Evolutionary conservation across 1,284 basidiomycete genomes (phyloP), one percentile per base, ranked within the genome.

Genomic region (Anthracocystis panici-leucophaei): DNA sequence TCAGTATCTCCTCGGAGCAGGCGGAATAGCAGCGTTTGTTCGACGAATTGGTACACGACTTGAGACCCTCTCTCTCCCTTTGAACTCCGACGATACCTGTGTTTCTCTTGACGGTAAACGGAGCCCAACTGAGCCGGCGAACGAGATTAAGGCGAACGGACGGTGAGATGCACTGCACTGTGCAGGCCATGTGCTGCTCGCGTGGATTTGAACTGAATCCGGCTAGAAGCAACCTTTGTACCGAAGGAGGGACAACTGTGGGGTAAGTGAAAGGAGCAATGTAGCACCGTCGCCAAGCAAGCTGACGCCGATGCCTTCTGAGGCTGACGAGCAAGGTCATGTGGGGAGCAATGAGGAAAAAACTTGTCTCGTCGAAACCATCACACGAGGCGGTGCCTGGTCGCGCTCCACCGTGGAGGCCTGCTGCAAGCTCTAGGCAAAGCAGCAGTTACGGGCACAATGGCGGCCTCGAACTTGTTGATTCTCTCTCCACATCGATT

Each of bases 111-210:
- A 64, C 29, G 55, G 57, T 27, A 49, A 49, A 42, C 21, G 9
- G 20, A 42, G 25, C 49, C 51, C 18, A 20, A 57, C n/a, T 25
- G 42, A 33, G 50, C 62, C 54, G 42, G 53, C n/a, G 10, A n/a
- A 40, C n/a, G 14, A 8, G 44, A 27, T 14, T 31, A 41, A 41
- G 23, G 25, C 41, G n/a, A 31, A 18, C 33, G 16, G n/a, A 45
- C 38, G 16, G 16, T 16, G 23, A 14, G 5, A 41, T 38, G 35
- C 35, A 2, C 11, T 38, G 35, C 31, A 38, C 11, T 38, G 10
- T 14, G 23, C 45, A 31, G 38, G 51, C 56, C 63, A 49, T 54
- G 63, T 50, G 57, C 29, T 49, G 51, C 45, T 59, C 51, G 45
- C 51, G 27, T 55, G 57, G 46, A 51, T 14, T 38, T 18, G 41